Evolutionary conservation across 225 moss, liverwort and hornwort genomes (phyloP).

Genomic region (Marchantia polymorpha): DNA sequence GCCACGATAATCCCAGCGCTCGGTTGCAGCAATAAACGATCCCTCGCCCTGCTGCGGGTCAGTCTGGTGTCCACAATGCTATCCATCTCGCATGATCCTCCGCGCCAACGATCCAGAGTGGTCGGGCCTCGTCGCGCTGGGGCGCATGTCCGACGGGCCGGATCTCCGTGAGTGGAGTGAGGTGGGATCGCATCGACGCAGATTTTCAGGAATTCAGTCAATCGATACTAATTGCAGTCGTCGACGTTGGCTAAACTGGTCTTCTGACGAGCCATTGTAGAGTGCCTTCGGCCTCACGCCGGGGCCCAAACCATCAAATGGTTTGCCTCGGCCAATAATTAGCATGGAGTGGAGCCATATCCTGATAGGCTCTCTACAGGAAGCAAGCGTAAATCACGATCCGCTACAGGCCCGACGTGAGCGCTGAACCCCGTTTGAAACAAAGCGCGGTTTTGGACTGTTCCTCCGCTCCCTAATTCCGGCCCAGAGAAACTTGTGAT

Average conservation of each 20-base stretch:
- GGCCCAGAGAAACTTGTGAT: neutral
- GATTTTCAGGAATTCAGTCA: neutral
- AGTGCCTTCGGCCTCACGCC: neutral
- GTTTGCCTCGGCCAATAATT: neutral
- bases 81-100: no score
- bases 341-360: neutral
- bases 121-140: no score
- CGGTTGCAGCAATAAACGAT: no score
- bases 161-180: no score
- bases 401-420: neutral
- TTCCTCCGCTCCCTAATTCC: neutral
- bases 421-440: neutral
- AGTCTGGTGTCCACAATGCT: no score
- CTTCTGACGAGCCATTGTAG: neutral
- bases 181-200: neutral
- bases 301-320: neutral
- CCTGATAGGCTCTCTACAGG: neutral
- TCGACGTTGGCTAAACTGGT: neutral
- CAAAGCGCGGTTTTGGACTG: neutral
- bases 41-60: no score
- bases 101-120: no score
- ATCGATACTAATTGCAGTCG: neutral
- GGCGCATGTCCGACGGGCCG: no score
- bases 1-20: no score
- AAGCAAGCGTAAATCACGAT: constrained; percentile 2